Evolutionary conservation across 2,329 filamentous ascomycete species (phyloP), one percentile per base, ranked within the genome.

Genomic region (Dendryphion nanum): DNA sequence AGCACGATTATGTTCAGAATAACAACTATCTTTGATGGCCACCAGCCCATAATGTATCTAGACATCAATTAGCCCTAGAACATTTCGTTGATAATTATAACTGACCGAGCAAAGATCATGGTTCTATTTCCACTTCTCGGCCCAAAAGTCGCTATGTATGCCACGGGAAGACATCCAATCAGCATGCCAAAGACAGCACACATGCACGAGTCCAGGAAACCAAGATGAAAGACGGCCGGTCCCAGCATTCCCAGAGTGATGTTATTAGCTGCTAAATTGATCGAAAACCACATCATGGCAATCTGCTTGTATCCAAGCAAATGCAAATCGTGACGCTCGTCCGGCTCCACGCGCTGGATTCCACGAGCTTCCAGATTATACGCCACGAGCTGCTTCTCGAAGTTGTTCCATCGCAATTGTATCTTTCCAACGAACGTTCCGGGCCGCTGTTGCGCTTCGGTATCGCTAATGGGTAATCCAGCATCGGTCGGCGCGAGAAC

Each of bases 41-140:
- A 83, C 76, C 78, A 83, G 5, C 81, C 81, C 74, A 83, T 82
- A 14, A 75, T 68, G 51, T 80, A 83, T 10, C 79, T 71, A 17
- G 75, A 71, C 44, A 78, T 4, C n/a, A n/a, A 19, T 38, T 23
- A 30, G 15, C 16, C n/a, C 7, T 17, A 16, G 29, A 30, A 30
- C 7, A 15, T 15, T 30, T 30, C 8, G 7, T 7, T 10, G 7
- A 17, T 7, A 12, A 6, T 35, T 18, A 8, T 1, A 26, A 35
- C 45, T 17, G 18, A 51, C 41, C 57, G 45, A 4, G 78, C 74
- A 48, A 81, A 73, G 18, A 79, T 75, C 76, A 83, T 75, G 32
- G 79, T 82, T 36, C 81, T 68, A 49, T 82, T 80, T 3, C 81
- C 81, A 44, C 75, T 79, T 40, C 72, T 60, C 2, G 80, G 78